phyloP scores from a whole-genome alignment of 768 basidiomycete genomes.

The Tylopilus rubrobrunneus region DNA sequence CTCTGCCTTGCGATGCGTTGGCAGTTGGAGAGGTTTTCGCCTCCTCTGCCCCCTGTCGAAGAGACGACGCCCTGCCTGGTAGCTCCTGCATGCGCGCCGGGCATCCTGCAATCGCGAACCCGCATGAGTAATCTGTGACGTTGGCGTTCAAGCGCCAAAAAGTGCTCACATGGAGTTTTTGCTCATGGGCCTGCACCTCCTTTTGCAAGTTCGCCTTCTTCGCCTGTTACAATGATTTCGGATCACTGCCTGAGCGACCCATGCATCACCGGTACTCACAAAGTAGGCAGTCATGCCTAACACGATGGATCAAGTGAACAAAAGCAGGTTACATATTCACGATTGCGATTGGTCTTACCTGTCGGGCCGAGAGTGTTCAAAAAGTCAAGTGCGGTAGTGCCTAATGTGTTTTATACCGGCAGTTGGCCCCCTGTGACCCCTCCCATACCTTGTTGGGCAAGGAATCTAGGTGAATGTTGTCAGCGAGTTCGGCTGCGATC shows the following conservation, averaged over 20 bases:
- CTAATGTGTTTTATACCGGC: too few species aligned
- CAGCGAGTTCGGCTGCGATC: too few species aligned
- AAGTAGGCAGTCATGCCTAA: slow-evolving; percentile 88
- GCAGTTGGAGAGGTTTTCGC: slow-evolving; percentile 85
- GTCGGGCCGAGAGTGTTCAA: slow-evolving; percentile 73
- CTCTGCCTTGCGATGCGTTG: slow-evolving; percentile 78
- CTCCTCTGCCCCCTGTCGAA: slow-evolving; percentile 79
- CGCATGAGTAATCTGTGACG: background rate
- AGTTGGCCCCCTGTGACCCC: too few species aligned
- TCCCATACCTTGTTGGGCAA: too few species aligned
- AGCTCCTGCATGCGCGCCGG: slow-evolving; percentile 40
- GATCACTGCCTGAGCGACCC: slow-evolving; percentile 1
- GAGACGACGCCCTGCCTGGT: slow-evolving; percentile 53
- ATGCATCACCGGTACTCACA: slow-evolving; percentile 38
- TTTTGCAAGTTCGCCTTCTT: slow-evolving; percentile 30
- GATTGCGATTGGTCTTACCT: slow-evolving; percentile 49
- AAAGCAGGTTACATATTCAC: background rate
- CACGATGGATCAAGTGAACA: background rate
- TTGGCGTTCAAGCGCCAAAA: background rate
- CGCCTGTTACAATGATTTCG: slow-evolving; percentile 1
- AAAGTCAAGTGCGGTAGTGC: slow-evolving; percentile 68
- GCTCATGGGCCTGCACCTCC: slow-evolving; percentile 43
- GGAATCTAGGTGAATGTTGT: too few species aligned
- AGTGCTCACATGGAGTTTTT: slow-evolving; percentile 48
- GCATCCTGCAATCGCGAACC: slow-evolving; percentile 29